These are phyloP conservation scores for Roridomyces roridus DNA, from an alignment of 768 basidiomycete species.

Conservation along the genomic window DNA sequence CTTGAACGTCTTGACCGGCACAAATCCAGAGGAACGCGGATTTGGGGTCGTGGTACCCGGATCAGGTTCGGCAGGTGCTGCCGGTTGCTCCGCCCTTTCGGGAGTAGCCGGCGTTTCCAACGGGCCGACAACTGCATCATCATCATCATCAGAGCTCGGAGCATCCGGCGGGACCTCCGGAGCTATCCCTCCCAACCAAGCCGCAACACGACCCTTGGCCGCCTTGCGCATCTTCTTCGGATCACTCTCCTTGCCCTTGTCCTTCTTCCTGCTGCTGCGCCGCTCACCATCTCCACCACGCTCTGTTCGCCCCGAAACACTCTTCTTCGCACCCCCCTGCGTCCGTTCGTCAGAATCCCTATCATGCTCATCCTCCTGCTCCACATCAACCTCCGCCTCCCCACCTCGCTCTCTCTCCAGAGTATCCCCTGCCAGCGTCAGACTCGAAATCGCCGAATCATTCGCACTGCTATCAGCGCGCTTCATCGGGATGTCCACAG, in stretches of 20 bases:
- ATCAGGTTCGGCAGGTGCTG: constrained; percentile 19
- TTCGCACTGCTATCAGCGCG: constrained; percentile 28
- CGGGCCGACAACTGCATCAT: background rate
- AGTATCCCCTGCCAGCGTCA: constrained; percentile 50
- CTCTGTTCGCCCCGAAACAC: constrained; percentile 26
- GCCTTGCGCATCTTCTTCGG: constrained; percentile 33
- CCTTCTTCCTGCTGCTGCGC: constrained; percentile 31
- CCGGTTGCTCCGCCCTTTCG: background rate
- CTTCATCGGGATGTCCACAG: constrained; percentile 21
- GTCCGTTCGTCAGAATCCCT: constrained; percentile 49
- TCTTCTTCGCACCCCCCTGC: constrained; percentile 42
- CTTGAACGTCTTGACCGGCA: constrained; percentile 65
- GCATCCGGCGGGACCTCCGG: constrained; percentile 59
- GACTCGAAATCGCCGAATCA: constrained; percentile 62
- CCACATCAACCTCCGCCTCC: constrained; percentile 20
- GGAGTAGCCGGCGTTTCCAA: background rate
- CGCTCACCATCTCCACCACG: constrained; percentile 31
- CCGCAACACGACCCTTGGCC: constrained; percentile 76
- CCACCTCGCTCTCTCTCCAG: constrained; percentile 32
- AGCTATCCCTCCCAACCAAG: constrained; percentile 77
- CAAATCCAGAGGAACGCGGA: constrained; percentile 79
- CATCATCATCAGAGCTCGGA: constrained; percentile 37
- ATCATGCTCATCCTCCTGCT: constrained; percentile 30
- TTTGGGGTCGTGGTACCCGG: constrained; percentile 56
- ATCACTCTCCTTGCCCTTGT: constrained; percentile 26